Evolutionary conservation across 2,329 filamentous ascomycete genomes (phyloP).

Genomic region (Arthroderma sp.): DNA sequence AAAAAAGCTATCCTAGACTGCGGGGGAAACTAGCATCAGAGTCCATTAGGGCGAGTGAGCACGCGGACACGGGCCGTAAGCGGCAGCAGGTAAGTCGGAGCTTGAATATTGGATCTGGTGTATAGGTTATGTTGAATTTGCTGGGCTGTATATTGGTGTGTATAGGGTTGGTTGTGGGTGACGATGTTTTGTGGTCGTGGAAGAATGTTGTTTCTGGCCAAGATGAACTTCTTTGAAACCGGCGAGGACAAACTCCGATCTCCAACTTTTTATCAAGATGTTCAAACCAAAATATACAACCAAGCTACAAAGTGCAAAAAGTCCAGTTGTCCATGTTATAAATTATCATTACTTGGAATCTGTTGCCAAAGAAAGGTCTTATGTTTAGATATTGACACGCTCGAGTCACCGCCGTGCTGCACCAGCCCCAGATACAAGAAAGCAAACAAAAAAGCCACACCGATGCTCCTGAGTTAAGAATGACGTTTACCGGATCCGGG

Average conservation of each 20-base stretch:
- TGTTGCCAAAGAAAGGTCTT: background rate
- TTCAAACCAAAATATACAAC: background rate
- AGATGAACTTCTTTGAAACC: background rate
- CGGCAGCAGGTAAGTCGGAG: background rate
- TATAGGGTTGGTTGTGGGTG: background rate
- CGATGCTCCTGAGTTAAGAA: background rate
- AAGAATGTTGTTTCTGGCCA: background rate
- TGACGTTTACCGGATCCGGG: background rate
- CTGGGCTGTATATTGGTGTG: background rate
- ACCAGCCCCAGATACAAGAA: background rate
- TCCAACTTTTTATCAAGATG: background rate
- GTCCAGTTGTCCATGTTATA: background rate
- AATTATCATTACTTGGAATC: background rate
- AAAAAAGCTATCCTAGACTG: conserved; percentile 4
- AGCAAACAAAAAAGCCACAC: background rate
- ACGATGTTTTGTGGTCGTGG: background rate
- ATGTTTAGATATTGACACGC: background rate
- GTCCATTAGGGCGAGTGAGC: conserved; percentile 5
- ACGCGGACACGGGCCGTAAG: background rate
- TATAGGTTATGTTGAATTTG: background rate
- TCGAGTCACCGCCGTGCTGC: background rate
- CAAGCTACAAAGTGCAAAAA: background rate
- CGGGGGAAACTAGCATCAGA: conserved; percentile 3
- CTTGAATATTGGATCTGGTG: background rate
- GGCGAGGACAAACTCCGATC: background rate